These are phyloP conservation scores for Blastobotrys indianensis DNA, from an alignment of 1,139 yeast species.

Conservation along the genomic window DNA sequence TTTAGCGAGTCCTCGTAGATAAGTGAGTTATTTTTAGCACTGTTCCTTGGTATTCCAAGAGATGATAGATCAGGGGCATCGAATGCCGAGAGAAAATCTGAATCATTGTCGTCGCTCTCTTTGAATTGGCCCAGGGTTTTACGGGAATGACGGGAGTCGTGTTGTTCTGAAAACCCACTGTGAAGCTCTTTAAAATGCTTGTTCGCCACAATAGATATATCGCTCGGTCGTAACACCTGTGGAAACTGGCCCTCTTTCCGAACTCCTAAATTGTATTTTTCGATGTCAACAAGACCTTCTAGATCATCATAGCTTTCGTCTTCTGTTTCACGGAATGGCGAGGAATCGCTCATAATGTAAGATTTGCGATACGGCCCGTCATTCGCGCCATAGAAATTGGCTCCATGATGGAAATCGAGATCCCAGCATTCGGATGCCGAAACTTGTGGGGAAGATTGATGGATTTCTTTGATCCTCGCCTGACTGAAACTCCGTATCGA, in stretches of 20 bases:
- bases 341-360: constrained; percentile 14
- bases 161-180: background rate
- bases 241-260: constrained; percentile 1
- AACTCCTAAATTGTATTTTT: constrained; percentile 14
- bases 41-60: background rate
- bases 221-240: no score
- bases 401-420: no score
- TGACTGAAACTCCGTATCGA: no score
- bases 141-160: no score
- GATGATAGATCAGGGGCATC: constrained; percentile 2
- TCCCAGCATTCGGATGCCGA: no score
- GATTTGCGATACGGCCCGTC: background rate
- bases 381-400: no score
- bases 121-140: constrained; percentile 3
- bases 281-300: constrained; percentile 25
- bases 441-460: no score
- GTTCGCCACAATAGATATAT: background rate
- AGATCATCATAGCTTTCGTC: constrained; percentile 28
- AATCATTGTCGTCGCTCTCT: constrained; percentile 23
- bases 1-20: background rate
- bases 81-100: constrained; percentile 21
- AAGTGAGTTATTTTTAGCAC: background rate
- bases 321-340: constrained; percentile 20
- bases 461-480: background rate
- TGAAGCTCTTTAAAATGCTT: background rate